Conservation (phyloP, 2,329 filamentous ascomycete species). For the Pseudomassariella vexata region DNA sequence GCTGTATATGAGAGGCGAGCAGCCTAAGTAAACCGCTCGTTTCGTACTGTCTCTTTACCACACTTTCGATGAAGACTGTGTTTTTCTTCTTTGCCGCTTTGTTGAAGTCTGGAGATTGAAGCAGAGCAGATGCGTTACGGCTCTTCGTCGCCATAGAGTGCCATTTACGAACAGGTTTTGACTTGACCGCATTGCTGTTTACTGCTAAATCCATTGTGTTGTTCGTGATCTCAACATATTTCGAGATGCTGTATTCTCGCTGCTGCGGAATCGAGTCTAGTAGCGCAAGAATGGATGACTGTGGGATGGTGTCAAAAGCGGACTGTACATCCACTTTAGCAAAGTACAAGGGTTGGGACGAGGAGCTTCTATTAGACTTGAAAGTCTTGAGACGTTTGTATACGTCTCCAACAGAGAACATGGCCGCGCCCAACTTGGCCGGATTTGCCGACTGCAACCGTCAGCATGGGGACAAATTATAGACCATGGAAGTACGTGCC, state of each 20-base stretch:
- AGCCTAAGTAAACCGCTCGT: slow-evolving; percentile 61
- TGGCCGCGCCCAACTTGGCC: slow-evolving; percentile 64
- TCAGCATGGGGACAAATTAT: too few relatives aligned
- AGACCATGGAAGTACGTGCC: slow-evolving; percentile 37
- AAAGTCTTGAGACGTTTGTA: slow-evolving; percentile 69
- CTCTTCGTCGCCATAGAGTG: slow-evolving; percentile 42
- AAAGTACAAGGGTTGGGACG: slow-evolving; percentile 61
- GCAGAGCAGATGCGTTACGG: slow-evolving; percentile 36
- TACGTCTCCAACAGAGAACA: slow-evolving; percentile 79
- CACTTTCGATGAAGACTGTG: slow-evolving; percentile 72
- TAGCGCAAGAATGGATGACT: slow-evolving; percentile 64
- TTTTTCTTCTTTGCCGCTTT: slow-evolving; percentile 46
- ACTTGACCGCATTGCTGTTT: slow-evolving; percentile 12
- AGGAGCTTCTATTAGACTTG: slow-evolving; percentile 41
- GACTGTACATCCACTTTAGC: slow-evolving; percentile 88
- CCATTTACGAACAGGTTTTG: slow-evolving; percentile 43
- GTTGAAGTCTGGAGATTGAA: slow-evolving; percentile 34
- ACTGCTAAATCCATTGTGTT: slow-evolving; percentile 6
- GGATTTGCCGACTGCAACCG: slow-evolving; percentile 40
- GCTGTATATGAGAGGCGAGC: slow-evolving; percentile 71
- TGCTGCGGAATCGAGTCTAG: slow-evolving; percentile 53
- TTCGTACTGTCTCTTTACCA: slow-evolving; percentile 51
- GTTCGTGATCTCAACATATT: slow-evolving; percentile 61
- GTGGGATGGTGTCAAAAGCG: slow-evolving; percentile 94
- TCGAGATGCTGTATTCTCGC: slow-evolving; percentile 63